phyloP scores from a whole-genome alignment of 305 asterid genomes.

The Fraxinus platypoda region DNA sequence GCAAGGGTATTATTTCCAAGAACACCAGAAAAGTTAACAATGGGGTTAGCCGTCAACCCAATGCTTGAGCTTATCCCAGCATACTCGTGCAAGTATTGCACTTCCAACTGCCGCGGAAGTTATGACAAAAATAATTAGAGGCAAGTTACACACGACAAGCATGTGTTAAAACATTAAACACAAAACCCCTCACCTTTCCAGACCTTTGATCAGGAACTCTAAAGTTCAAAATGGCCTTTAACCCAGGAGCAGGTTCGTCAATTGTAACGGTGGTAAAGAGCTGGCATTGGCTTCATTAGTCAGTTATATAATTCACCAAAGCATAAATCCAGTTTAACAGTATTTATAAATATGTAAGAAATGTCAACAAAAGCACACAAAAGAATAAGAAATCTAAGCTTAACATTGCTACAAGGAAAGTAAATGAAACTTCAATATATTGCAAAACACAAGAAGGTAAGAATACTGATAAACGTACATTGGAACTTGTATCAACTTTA shows the following conservation, averaged over 20 bases:
- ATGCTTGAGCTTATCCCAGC: slow-evolving; percentile 49
- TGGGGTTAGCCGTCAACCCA: slow-evolving; percentile 49
- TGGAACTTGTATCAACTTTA: not conserved
- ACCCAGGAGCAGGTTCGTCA: slow-evolving; percentile 22
- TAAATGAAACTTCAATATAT: not conserved
- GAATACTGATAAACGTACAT: not conserved
- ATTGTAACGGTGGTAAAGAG: slow-evolving; percentile 17
- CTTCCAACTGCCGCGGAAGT: slow-evolving; percentile 39
- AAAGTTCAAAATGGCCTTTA: slow-evolving; percentile 20
- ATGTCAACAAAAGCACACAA: not conserved
- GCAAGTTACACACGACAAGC: not conserved
- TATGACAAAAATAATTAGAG: not conserved
- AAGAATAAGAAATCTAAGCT: not conserved
- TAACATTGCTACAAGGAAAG: not conserved
- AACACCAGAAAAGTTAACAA: slow-evolving; percentile 47
- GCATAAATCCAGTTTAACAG: not conserved
- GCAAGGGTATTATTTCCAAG: slow-evolving; percentile 36
- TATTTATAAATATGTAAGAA: not conserved
- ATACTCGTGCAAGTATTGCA: slow-evolving; percentile 48
- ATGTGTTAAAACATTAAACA: not conserved
- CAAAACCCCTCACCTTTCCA: slow-evolving; percentile 9
- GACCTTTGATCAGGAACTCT: slow-evolving; percentile 23
- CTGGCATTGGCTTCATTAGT: not conserved
- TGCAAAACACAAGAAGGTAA: not conserved
- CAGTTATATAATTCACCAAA: not conserved